Evolutionary conservation across 371 early-diverging fungal species (phyloP), one percentile per base, ranked within the genome.

Genomic region (Phascolomyces articulosus): DNA sequence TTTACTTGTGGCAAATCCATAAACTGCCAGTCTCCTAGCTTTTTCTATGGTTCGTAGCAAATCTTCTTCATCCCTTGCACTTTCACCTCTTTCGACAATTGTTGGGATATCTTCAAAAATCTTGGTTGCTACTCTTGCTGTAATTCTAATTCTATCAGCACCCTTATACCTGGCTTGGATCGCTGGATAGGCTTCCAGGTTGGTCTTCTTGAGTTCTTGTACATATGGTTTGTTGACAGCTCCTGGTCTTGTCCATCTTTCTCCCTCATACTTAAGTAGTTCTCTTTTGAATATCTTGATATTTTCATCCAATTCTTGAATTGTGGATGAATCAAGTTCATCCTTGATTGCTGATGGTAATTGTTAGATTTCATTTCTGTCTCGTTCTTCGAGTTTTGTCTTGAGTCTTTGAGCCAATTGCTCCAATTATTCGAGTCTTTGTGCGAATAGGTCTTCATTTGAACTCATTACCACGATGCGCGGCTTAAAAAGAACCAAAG

Each of bases 101-200:
- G 38, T n/a, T 54, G 48, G 57, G 54, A 64, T 57, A 1, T 15
- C 54, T 53, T 64, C 54, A 40, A 44, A 64, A 0, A 64, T 49
- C 49, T 64, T 59, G 0, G 65, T 58, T 6, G 58, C 40, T 48
- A 48, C 65, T n/a, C 58, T 40, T 27, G 58, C 65, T 51, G 65
- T 3, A 16, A 16, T 34, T 28, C 65, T 28, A 24, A 58, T 9
- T 26, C 59, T 28, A 8, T 53, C 55, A 26, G 58, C 54, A 54
- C 53, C 65, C 18, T 59, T 58, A 28, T 64, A 64, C 54, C 40
- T 58, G 18, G 26, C 40, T 4, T 18, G 20, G 0, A 64, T 40
- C 8, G 34, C 49, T 20, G 29, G 27, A 41, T 3, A 31, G 11
- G 48, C 20, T 26, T 63, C 63, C 3, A 57, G 21, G 28, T 28